These are phyloP conservation scores for Sphagnum contortum DNA, from an alignment of 225 moss, liverwort and hornwort genomes.

Conservation along the genomic window DNA sequence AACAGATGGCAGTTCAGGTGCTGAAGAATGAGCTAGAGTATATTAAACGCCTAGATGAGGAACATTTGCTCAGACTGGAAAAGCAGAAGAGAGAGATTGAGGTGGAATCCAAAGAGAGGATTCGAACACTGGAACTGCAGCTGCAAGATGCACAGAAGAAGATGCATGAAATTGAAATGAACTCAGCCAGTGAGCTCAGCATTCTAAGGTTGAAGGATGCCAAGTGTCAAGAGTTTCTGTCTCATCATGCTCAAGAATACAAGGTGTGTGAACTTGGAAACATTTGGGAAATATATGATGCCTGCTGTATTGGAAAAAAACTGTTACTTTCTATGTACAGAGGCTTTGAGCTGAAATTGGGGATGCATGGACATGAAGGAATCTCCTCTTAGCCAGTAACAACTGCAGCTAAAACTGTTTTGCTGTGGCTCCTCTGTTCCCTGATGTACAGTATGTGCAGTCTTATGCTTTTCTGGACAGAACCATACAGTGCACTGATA, in stretches of 20 bases:
- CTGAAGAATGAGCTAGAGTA: constrained; percentile 44
- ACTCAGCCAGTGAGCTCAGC: constrained; percentile 36
- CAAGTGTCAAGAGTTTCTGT: constrained; percentile 27
- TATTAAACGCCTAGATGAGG: constrained; percentile 39
- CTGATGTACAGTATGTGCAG: too few relatives aligned
- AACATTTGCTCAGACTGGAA: constrained; percentile 28
- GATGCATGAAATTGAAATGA: constrained; percentile 29
- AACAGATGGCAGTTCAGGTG: constrained; percentile 26
- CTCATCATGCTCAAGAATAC: constrained; percentile 38
- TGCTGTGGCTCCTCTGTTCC: too few relatives aligned
- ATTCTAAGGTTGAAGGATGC: constrained; percentile 29
- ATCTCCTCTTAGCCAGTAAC: too few relatives aligned
- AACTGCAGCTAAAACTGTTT: too few relatives aligned
- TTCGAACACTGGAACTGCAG: constrained; percentile 33
- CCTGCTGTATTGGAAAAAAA: too few relatives aligned
- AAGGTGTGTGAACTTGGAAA: constrained; percentile 6
- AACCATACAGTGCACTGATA: too few relatives aligned
- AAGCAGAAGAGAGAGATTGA: constrained; percentile 47
- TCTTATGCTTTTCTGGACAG: too few relatives aligned
- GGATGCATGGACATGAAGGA: too few relatives aligned
- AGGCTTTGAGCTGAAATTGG: too few relatives aligned
- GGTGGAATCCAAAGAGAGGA: constrained; percentile 31
- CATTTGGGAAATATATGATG: too few relatives aligned
- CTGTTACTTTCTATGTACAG: too few relatives aligned
- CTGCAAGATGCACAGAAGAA: constrained; percentile 32